phyloP scores from a whole-genome alignment of 2,329 filamentous ascomycete species.

The Aspergillus ochraceoroseus region DNA sequence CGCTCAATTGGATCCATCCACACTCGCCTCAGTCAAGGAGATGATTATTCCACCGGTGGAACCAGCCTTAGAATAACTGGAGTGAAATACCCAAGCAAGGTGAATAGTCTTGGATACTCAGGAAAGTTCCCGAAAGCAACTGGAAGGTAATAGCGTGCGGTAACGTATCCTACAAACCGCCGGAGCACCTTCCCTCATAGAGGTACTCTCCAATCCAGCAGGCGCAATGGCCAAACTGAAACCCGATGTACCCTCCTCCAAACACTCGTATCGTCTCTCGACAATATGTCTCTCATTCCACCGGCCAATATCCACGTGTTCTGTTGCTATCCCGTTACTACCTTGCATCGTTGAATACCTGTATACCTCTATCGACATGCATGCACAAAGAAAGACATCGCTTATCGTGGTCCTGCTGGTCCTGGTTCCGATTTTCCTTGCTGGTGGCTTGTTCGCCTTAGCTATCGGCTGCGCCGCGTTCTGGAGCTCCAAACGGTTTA shows the following conservation, averaged over 20 bases:
- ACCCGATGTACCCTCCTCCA: no score
- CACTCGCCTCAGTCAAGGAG: constrained; percentile 34
- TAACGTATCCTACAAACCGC: no score
- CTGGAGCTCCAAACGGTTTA: constrained; percentile 22
- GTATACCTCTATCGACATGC: constrained; percentile 31
- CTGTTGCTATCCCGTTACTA: constrained; percentile 3
- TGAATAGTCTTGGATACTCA: background rate
- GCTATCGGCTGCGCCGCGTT: constrained; percentile 39
- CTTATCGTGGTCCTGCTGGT: constrained; percentile 44
- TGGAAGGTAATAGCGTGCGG: no score
- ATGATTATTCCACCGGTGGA: constrained; percentile 32
- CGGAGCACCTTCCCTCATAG: no score
- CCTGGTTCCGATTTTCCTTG: constrained; percentile 46
- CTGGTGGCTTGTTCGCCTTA: constrained; percentile 38
- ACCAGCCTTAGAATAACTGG: constrained; percentile 18
- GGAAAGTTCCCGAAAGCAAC: no score
- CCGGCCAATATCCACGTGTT: background rate
- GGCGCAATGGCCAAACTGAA: no score
- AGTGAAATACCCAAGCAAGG: background rate
- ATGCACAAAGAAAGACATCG: constrained; percentile 33
- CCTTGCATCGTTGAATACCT: constrained; percentile 10
- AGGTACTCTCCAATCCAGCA: no score
- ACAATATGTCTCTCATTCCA: background rate
- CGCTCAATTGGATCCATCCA: constrained; percentile 34
- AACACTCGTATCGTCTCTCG: no score